These are phyloP conservation scores for Grammothele lineata DNA, from an alignment of 768 basidiomycete species.

Conservation along the genomic window DNA sequence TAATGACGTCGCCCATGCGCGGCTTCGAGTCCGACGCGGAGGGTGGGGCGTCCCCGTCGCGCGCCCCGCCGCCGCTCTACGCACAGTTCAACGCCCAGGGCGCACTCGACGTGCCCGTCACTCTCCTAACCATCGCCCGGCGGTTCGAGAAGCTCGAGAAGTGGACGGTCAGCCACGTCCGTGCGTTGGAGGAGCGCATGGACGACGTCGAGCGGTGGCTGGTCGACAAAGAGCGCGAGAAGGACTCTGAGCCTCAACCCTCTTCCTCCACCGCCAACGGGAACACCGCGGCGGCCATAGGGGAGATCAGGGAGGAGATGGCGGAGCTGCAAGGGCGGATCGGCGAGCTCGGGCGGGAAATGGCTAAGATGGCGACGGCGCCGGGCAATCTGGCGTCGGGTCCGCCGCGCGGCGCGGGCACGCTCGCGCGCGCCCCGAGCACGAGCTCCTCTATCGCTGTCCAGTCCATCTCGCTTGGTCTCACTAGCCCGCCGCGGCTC, in stretches of 20 bases:
- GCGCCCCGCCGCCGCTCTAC: conserved; percentile 66
- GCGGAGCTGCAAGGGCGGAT: conserved; percentile 72
- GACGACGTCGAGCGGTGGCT: conserved; percentile 88
- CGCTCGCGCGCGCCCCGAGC: conserved; percentile 41
- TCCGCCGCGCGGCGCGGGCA: conserved; percentile 42
- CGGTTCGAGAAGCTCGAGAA: conserved; percentile 88
- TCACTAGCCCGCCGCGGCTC: conserved; percentile 25
- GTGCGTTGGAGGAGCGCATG: conserved; percentile 89
- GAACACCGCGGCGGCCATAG: conserved; percentile 38
- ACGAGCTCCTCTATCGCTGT: conserved; percentile 47
- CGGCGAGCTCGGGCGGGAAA: conserved; percentile 70
- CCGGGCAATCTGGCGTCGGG: conserved; percentile 49
- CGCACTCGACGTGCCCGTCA: conserved; percentile 68
- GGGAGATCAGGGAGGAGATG: conserved; percentile 61
- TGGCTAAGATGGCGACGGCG: conserved; percentile 66
- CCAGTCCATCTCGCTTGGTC: conserved; percentile 26
- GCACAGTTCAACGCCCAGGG: conserved; percentile 73
- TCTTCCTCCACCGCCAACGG: conserved; percentile 10
- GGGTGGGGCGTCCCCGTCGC: conserved; percentile 42
- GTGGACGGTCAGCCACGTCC: conserved; percentile 86
- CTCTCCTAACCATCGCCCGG: conserved; percentile 68
- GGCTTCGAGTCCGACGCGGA: conserved; percentile 30
- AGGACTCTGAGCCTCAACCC: too few species aligned
- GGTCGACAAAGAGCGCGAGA: conserved; percentile 78
- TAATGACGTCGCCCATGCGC: conserved; percentile 65